Evolutionary conservation across 2,329 filamentous ascomycete genomes (phyloP), one percentile per base, ranked within the genome.

Genomic region (Hymenoscyphus albidus): DNA sequence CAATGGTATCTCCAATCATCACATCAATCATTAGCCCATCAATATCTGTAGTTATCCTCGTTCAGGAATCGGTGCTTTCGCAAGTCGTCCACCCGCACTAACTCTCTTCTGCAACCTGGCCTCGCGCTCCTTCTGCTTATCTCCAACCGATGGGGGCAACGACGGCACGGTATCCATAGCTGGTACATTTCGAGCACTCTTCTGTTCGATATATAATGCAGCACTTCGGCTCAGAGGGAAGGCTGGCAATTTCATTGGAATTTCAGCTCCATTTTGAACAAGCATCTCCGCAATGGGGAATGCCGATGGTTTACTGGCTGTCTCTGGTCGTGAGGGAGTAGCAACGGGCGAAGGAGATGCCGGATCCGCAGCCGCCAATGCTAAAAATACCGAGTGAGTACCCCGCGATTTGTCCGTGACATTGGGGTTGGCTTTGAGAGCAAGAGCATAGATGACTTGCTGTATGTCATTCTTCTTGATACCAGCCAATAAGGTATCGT

Each of bases 391-490:
- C 0, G 91, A 88, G 75, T 96, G 94, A 0, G 94, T 97, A 54
- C 90, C 91, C 62, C 95, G 86, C 48, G 93, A 95, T 68, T 88
- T 91, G 76, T 99, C 95, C 5, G 87, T 81, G 2, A 89, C 85
- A 73, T 99, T 99, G 14, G 93, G 91, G 73, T 93, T 97, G 14
- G 92, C 95, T 67, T 85, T 85, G 39, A 97, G 82, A 1, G 95
- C 92, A 58, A 99, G 82, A 3, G 91, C 94, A 73, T 97, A 96
- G 32, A 99, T 85, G 31, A 97, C 93, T 68, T 93, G 91, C 74
- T 95, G 91, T 63, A 99, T 92, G 74, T 99, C 93, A 76, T 97
- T 97, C 78, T 89, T 92, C 82, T 98, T 99, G 76, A 98, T 93
- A 10, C 91, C 93, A 5, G 93, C 93, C 48, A 99, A 81, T 5